Percentiles rank a stretch among this genome's conserved stretches.
phyloP scores from a whole-genome alignment of 2,329 filamentous ascomycete genomes.

The Cordyceps fumosorosea region DNA sequence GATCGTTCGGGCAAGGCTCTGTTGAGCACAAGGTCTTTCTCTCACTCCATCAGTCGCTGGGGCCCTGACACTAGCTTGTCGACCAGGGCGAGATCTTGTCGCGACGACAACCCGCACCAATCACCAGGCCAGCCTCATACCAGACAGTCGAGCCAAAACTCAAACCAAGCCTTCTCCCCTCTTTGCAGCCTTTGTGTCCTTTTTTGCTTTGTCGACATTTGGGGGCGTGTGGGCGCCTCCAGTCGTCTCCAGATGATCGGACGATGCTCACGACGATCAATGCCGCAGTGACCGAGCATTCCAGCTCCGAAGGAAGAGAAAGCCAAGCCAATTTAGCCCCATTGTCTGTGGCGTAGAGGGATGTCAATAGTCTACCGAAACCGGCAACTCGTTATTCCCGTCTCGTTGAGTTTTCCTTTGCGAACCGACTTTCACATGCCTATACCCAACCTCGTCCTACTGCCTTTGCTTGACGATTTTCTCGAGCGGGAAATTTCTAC shows the following conservation, averaged over 20 bases:
- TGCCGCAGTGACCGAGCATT: not conserved
- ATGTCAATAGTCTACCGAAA: not conserved
- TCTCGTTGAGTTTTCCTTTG: not conserved
- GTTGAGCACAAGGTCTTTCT: too few species aligned
- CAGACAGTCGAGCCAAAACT: not conserved
- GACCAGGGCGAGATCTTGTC: too few species aligned
- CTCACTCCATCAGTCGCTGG: not conserved
- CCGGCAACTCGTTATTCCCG: not conserved
- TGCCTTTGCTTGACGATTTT: not conserved
- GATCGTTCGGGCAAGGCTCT: not conserved
- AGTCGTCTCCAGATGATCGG: not conserved
- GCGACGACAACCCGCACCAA: not conserved
- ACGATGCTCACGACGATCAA: conserved; percentile 3
- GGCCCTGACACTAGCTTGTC: too few species aligned
- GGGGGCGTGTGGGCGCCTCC: not conserved
- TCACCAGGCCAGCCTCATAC: not conserved
- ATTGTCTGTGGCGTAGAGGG: not conserved
- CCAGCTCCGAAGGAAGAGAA: not conserved
- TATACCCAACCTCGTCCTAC: too few species aligned
- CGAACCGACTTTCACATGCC: not conserved
- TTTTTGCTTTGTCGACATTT: not conserved
- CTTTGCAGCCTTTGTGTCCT: not conserved
- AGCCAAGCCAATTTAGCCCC: not conserved
- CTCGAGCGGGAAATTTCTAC: too few species aligned
- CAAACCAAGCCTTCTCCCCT: not conserved